Base-by-base conservation (phyloP, 345 rosid genomes). In the Cardiospermum halicacabum region DNA sequence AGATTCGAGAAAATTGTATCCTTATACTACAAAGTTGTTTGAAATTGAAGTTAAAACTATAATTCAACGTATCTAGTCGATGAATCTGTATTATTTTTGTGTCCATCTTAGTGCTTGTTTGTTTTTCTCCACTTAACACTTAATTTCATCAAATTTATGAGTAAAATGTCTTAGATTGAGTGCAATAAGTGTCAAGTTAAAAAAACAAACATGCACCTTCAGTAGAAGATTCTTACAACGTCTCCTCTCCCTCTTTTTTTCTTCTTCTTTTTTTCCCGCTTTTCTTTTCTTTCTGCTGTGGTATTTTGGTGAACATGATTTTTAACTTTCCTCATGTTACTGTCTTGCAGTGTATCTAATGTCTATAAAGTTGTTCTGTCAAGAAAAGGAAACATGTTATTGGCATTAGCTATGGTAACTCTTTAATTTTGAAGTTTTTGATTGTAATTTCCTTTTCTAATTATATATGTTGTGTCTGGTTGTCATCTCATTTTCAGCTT, bases 351-450 rank as follows among this genome's bases (percentile, higher is more conserved):
- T 32, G 68, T 83, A 26, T 57, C 75, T 21, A 95, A 82, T 68
- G 97, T 89, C 43, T 76, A 89, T 81, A 84, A 87, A 72, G 96
- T 95, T 55, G 86, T 95, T 67, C 74, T 77, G 69, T 69, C 92
- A 65, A 85, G 91, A 80, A 94, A 89, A 70, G 89, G 97, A 78
- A 94, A 81, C 77, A 89, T 94, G 91, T 43, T 84, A 58, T 75
- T 78, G 70, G 99, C 99, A 48, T 70, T 95, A 69, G 92, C 99
- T 65, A 91, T 94, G 99, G 99, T 94, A 74, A 64, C 60, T 62
- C 53, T 56, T 28, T 40, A n/a, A n/a, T n/a, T 54, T 58, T 65
- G 36, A 3, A 28, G 64, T 53, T 42, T 4, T 4, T 25, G 11
- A 26, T 70, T 50, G 65, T 11, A 37, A 12, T n/a, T n/a, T n/a